Base-by-base conservation (phyloP, 371 early-diverging fungal genomes). In the Saksenaea vasiformis region DNA sequence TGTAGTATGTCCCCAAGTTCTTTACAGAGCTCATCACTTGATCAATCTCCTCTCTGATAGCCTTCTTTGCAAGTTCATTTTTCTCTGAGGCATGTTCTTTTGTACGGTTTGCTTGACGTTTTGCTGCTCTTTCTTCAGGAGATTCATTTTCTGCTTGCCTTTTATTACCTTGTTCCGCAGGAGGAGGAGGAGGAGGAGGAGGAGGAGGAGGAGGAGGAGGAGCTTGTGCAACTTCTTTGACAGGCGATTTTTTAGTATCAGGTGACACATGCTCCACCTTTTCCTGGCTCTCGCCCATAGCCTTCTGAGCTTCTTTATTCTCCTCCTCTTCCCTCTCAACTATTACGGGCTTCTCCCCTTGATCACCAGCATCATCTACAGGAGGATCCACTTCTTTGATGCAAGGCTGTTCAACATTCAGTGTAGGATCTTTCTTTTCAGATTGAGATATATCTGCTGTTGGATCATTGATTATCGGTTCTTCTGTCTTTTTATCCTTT, bases 1-100 rank as follows among this genome's bases (percentile, higher is more conserved):
- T 72, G 65, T 90, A 95, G 51, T 85, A 78, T 5, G 81, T 76
- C 8, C 77, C 68, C 0, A 90, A 63, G 0, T 79, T 70, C 7
- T 85, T 85, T 22, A 89, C 88, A 4, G 51, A 47, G 8, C 22
- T 47, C 51, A 47, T 47, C 9, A 47, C 51, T 19, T 47, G 51
- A 22, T 47, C 51, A 11, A 47, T 47, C 22, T 47, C 51, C 11
- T 47, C 51, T 1, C 8, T 19, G 5, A 47, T 47, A 10, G 51
- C 51, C 24, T 47, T 47, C 22, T 47, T 39, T 39, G 39, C 39
- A 2, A 39, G 39, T 11, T 47, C 51, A 22, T 22, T 26, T 22
- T 22, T 22, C 22, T 47, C 51, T 47, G 51, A 10, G 7, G 7
- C 22, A 4, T 3, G 17, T 22, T 47, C 24, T 22, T 47, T 47